Conservation (phyloP, 2,329 filamentous ascomycete genomes). For the Clathrospora elynae region DNA sequence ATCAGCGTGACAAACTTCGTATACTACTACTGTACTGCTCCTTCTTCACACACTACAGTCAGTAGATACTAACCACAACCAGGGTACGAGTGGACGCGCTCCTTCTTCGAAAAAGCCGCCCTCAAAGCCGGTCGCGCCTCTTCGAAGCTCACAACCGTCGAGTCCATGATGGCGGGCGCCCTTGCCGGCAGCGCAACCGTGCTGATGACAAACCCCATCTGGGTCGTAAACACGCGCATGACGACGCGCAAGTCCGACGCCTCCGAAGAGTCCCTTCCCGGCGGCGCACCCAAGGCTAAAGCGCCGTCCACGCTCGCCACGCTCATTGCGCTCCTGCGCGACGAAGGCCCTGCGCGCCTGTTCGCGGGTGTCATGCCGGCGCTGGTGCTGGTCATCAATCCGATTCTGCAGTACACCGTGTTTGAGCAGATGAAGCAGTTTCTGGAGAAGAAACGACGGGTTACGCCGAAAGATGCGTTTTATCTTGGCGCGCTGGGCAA, state of each 20-base stretch:
- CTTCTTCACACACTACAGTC: not conserved
- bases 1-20: slow-evolving; percentile 99
- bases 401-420: slow-evolving; percentile 96
- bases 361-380: slow-evolving; percentile 94
- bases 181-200: slow-evolving; percentile 93
- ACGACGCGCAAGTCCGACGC: slow-evolving; percentile 78
- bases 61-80: slow-evolving; percentile 7
- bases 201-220: slow-evolving; percentile 96
- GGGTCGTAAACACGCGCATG: slow-evolving; percentile 98
- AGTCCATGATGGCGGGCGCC: slow-evolving; percentile 94
- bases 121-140: slow-evolving; percentile 71
- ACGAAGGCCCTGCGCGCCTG: slow-evolving; percentile 83
- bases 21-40: slow-evolving; percentile 84
- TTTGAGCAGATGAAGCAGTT: slow-evolving; percentile 97
- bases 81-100: slow-evolving; percentile 94
- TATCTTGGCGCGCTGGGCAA: slow-evolving; percentile 91
- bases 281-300: slow-evolving; percentile 59
- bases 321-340: slow-evolving; percentile 75
- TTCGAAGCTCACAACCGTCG: slow-evolving; percentile 84
- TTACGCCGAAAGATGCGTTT: slow-evolving; percentile 88
- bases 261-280: slow-evolving; percentile 47
- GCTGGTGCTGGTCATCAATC: slow-evolving; percentile 93
- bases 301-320: slow-evolving; percentile 78
- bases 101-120: slow-evolving; percentile 81
- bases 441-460: slow-evolving; percentile 74